phyloP scores from a whole-genome alignment of 768 basidiomycete species.

The Boletus rubropictus region DNA sequence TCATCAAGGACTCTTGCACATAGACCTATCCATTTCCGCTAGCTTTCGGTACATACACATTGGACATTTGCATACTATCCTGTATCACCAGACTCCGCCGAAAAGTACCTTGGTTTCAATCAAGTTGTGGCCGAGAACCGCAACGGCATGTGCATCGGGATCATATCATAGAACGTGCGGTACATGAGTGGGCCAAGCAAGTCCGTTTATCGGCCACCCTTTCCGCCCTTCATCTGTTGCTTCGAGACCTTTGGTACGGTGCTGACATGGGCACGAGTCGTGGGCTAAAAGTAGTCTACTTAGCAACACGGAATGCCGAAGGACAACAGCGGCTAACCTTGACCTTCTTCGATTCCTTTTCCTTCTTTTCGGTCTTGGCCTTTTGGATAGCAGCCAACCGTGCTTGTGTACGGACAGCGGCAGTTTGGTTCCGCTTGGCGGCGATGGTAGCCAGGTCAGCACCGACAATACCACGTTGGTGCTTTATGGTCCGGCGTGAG shows the following conservation, averaged over 20 bases:
- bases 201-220: conserved; percentile 57
- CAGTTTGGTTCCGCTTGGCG: conserved; percentile 89
- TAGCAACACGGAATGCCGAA: neutral
- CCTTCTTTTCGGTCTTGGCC: conserved; percentile 96
- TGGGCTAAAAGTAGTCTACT: conserved; percentile 38
- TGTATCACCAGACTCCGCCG: conserved; percentile 15
- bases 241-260: conserved; percentile 84
- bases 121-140: conserved; percentile 5
- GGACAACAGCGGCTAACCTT: conserved; percentile 43
- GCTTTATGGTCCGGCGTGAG: conserved; percentile 92
- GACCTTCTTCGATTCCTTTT: conserved; percentile 86
- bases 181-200: conserved; percentile 17
- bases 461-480: conserved; percentile 97
- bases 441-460: conserved; percentile 88
- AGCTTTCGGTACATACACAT: conserved; percentile 2
- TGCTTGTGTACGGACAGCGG: conserved; percentile 74
- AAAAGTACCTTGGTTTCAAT: neutral
- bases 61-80: conserved; percentile 6
- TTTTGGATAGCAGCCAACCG: conserved; percentile 84
- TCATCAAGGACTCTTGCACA: conserved; percentile 11
- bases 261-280: conserved; percentile 44
- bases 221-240: conserved; percentile 93
- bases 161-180: conserved; percentile 21
- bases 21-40: conserved; percentile 4
- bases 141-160: conserved; percentile 11